These are phyloP conservation scores for Diaporthe humulicola DNA, from an alignment of 2,329 filamentous ascomycete genomes.

Conservation along the genomic window DNA sequence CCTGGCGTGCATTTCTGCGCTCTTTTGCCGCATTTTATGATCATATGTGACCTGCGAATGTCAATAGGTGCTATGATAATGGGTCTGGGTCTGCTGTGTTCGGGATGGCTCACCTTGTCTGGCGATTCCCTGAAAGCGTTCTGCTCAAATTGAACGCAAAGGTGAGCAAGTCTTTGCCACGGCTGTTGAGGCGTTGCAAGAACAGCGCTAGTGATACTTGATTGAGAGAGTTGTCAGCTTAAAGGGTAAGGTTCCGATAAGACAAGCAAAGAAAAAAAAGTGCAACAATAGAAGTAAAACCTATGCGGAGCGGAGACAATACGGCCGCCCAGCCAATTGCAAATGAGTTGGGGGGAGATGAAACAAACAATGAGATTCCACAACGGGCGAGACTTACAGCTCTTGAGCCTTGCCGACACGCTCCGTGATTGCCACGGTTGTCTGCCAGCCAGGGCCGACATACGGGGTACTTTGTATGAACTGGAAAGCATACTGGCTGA, in stretches of 20 bases:
- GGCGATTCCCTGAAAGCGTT: conserved; percentile 60
- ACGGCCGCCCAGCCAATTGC: neutral
- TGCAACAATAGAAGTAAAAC: neutral
- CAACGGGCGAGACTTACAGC: conserved; percentile 48
- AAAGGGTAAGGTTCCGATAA: neutral
- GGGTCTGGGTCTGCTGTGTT: neutral
- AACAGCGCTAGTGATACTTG: conserved; percentile 65
- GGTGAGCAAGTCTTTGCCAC: conserved; percentile 55
- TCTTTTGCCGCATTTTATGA: conserved; percentile 59
- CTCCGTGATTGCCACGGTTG: conserved; percentile 46
- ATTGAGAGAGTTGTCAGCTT: conserved; percentile 35
- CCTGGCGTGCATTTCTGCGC: conserved; percentile 63
- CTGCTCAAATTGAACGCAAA: conserved; percentile 62
- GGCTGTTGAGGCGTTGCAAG: conserved; percentile 59
- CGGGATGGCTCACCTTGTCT: conserved; percentile 59
- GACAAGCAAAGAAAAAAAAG: neutral
- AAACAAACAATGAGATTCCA: conserved; percentile 6
- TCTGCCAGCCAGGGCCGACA: conserved; percentile 50
- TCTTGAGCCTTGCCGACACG: conserved; percentile 52
- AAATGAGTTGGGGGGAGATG: conserved; percentile 8
- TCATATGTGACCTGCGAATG: conserved; percentile 63
- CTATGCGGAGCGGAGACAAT: neutral
- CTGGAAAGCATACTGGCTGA: conserved; percentile 55
- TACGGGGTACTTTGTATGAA: conserved; percentile 43
- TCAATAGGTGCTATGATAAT: conserved; percentile 41